Base-by-base conservation (phyloP, 768 basidiomycete genomes). In the Kwoniella mangroviensis region DNA sequence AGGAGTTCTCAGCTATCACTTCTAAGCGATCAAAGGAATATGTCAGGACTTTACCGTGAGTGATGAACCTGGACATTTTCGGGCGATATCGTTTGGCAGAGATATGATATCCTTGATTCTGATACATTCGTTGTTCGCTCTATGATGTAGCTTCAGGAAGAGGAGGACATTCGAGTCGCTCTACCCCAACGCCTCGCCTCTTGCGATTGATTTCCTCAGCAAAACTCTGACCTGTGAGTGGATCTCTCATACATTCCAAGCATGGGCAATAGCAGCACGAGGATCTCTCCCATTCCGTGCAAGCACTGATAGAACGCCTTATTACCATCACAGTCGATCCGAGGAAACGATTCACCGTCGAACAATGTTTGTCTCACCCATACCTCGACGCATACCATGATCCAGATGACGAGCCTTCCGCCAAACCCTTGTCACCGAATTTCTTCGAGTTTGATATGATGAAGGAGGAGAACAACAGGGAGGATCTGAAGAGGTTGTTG, bases 381-480 rank as follows among this genome's bases (percentile, higher is more conserved):
- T 96, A 96, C 79, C 87, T 96, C 13, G 93, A 94, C 82, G 92
- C 94, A 82, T 96, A 97, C 81, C 94, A 96, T 79, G 94, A 97
- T 80, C 93, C 95, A 1, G 93, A 96, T 60, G 97, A 99, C 78
- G 97, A 99, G 84, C 97, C 97, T 0, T 88, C 90, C 24, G 95
- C 95, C 0, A 91, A 94, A 4, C 95, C 96, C n/a, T 89, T 99
- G 58, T 92, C 93, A 74, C 91, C 94, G 4, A 90, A 91, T 74
- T 99, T 98, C 86, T 99, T 99, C 83, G 94, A 96, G 79, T 98
- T 98, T 82, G 97, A 99, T 83, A 84, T 93, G 73, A 91, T 94
- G 86, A 96, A 98, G 86, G 95, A 97, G 75, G 92, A 93, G 72
- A 94, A 97, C 85, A 92, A 90, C 80, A 88, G 93, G 34, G 96